Percentiles rank a stretch among this genome's conserved stretches.
phyloP scores from a whole-genome alignment of 2,329 filamentous ascomycete genomes.

The Venturia asperata region DNA sequence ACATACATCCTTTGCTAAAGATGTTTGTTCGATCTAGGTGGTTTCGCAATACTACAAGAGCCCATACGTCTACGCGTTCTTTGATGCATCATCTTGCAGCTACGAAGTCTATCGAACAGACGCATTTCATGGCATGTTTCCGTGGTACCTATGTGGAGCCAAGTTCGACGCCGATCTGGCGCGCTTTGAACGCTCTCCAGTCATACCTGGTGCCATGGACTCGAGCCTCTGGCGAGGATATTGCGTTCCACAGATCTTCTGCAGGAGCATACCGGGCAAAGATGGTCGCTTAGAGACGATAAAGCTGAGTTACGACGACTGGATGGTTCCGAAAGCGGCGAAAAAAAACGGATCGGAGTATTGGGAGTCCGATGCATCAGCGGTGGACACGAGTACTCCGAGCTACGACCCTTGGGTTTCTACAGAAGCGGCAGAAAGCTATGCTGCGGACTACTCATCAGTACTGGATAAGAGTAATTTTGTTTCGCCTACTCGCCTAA shows the following conservation, averaged over 20 bases:
- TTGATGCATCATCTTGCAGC: constrained; percentile 1
- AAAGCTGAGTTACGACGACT: constrained; percentile 10
- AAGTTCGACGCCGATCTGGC: constrained; percentile 9
- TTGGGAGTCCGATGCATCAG: neutral
- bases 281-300: neutral
- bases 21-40: neutral
- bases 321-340: neutral
- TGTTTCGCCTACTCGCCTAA: neutral
- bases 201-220: neutral
- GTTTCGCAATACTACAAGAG: neutral
- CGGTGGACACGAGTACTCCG: neutral
- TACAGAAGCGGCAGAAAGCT: neutral
- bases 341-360: neutral
- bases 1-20: constrained; percentile 13
- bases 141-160: constrained; percentile 14
- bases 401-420: neutral
- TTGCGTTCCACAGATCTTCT: neutral
- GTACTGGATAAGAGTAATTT: neutral
- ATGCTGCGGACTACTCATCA: neutral
- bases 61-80: constrained; percentile 18
- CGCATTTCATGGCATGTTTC: constrained; percentile 14
- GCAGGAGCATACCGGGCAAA: neutral
- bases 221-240: neutral
- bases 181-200: constrained; percentile 1
- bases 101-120: constrained; percentile 18